Evolutionary conservation across 2,329 filamentous ascomycete genomes (phyloP), one percentile per base, ranked within the genome.

Genomic region (Talaromyces sp.): DNA sequence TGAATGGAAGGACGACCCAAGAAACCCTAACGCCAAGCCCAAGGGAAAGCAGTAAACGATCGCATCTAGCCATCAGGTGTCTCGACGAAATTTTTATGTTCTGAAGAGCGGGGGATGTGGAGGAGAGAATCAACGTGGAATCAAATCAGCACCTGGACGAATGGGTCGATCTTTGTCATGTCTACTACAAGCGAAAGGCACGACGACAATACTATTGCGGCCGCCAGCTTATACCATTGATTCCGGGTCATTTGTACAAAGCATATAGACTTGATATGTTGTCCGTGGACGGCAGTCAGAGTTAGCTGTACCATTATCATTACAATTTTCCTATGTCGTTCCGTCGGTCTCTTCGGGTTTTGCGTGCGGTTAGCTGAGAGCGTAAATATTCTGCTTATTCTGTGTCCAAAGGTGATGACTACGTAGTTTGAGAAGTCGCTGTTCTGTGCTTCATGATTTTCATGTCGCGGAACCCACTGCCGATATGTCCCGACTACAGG

Each of bases 1-100:
- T 74, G 92, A 98, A 84, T 97, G 87, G 88, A 96, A 93, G 89
- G 96, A 97, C 85, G 94, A 98, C 83, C 92, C 93, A 71, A 89
- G 93, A 81, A 97, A 97, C 73, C 80, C 80, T 67, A 78, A 80
- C 71, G 72, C 73, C 50, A 75, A 78, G 72, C 69, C 71, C 68
- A 77, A 78, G 72, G 58, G 57, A 39, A 61, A 56, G 58, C 59
- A 54, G 60, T 45, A 56, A 49, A 35, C 47, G 22, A 43, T 45
- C 15, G 27, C 39, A 45, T 22, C 27, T 22, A 41, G n/a, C 37
- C 6, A 33, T 6, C 27, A 39, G 37, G 22, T n/a, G 10, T 43
- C 3, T 31, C 47, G 61, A 37, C 31, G 49, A 19, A n/a, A 31
- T 22, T 11, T 43, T 45, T 31, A 22, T 45, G 61, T 5, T 45